A percentile compares a stretch with the other conserved stretches of the same genome.
Conservation (phyloP, 2,329 filamentous ascomycete species). For the Sclerotinia spermophila region DNA sequence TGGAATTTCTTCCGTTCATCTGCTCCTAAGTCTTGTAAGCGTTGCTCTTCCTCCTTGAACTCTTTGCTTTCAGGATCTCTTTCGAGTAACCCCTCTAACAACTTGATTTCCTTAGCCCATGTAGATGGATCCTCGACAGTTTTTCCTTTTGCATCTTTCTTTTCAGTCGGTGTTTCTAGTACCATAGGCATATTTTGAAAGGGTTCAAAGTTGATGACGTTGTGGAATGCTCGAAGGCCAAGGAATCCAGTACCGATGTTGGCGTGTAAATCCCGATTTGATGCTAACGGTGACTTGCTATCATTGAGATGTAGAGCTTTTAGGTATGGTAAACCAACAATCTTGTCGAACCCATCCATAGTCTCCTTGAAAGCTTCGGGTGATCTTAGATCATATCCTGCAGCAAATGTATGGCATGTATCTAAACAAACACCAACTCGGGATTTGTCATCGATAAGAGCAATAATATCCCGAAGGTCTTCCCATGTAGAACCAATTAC, state of each 20-base stretch:
- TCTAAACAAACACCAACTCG: slow-evolving; percentile 93
- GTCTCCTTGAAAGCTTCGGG: slow-evolving; percentile 70
- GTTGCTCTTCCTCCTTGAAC: slow-evolving; percentile 62
- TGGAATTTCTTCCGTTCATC: slow-evolving; percentile 71
- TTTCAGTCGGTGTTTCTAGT: slow-evolving; percentile 91
- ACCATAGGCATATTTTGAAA: slow-evolving; percentile 84
- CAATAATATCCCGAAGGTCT: slow-evolving; percentile 82
- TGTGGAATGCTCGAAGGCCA: slow-evolving; percentile 85
- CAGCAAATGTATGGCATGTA: slow-evolving; percentile 94
- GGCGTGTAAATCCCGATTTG: slow-evolving; percentile 84
- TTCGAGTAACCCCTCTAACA: slow-evolving; percentile 82
- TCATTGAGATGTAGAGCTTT: slow-evolving; percentile 91
- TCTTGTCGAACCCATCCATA: slow-evolving; percentile 69
- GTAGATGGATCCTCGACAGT: slow-evolving; percentile 72
- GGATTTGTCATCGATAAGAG: slow-evolving; percentile 70
- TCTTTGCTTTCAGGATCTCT: slow-evolving; percentile 74
- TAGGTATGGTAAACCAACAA: slow-evolving; percentile 76
- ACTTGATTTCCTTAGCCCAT: slow-evolving; percentile 93
- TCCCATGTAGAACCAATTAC: slow-evolving; percentile 82
- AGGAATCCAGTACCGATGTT: slow-evolving; percentile 96
- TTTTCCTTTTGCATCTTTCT: slow-evolving; percentile 61
- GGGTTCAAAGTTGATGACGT: slow-evolving; percentile 75
- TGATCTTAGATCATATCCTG: slow-evolving; percentile 82
- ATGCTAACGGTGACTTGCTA: slow-evolving; percentile 82
- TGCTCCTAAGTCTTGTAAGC: slow-evolving; percentile 64